Evolutionary conservation across 306 rosid genomes (phyloP).

Genomic region (Trifolium dubium): DNA sequence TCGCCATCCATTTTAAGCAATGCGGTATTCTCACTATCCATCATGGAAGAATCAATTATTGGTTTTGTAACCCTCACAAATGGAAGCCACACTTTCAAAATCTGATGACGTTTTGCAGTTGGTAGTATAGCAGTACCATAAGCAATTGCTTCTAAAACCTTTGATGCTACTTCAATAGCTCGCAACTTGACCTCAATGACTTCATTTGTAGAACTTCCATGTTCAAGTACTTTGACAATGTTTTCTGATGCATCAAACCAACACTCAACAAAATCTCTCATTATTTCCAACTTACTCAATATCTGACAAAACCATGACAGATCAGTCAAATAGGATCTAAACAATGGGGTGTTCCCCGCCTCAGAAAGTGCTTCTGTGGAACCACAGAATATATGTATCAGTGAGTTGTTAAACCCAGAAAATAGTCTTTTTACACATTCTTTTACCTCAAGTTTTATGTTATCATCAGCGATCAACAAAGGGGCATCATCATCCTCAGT

Average conservation of each 20-base stretch:
- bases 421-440: conserved; percentile 68
- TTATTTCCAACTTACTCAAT: conserved; percentile 73
- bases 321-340: conserved; percentile 70
- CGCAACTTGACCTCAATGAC: conserved; percentile 58
- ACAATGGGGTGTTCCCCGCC: conserved; percentile 53
- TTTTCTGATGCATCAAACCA: conserved; percentile 88
- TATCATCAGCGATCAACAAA: conserved; percentile 65
- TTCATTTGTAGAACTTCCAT: conserved; percentile 54
- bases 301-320: conserved; percentile 83
- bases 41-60: conserved; percentile 58
- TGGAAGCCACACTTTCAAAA: conserved; percentile 87
- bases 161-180: conserved; percentile 77
- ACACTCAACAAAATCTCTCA: conserved; percentile 72
- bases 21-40: conserved; percentile 45
- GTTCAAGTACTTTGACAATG: conserved; percentile 67
- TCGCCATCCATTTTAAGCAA: conserved; percentile 66
- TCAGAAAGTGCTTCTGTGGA: conserved; percentile 53
- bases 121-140: conserved; percentile 79
- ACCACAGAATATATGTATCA: conserved; percentile 60
- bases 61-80: conserved; percentile 88
- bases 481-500: conserved; percentile 92
- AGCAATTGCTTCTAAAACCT: conserved; percentile 81
- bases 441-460: conserved; percentile 68
- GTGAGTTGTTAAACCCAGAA: conserved; percentile 54
- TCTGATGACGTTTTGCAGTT: conserved; percentile 65